Conservation (phyloP, 169 alveolate genomes). For the Perkinsus olseni region DNA sequence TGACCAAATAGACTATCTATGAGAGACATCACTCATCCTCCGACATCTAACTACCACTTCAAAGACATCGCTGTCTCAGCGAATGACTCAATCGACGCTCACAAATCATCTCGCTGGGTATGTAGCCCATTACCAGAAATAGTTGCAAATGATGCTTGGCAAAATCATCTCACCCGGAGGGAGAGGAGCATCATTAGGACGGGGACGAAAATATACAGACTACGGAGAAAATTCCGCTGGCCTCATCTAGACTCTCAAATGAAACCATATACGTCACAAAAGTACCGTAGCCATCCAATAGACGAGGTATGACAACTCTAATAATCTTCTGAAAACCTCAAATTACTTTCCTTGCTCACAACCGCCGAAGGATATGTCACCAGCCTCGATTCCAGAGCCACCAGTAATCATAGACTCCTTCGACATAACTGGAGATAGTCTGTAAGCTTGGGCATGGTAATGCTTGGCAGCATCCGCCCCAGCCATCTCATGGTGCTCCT, state of each 20-base stretch:
- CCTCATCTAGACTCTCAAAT: too few species aligned
- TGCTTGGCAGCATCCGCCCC: neutral
- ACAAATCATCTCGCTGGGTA: neutral
- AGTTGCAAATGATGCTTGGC: neutral
- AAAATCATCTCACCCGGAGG: neutral
- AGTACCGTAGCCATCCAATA: too few species aligned
- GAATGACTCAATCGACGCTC: too few species aligned
- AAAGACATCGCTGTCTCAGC: neutral
- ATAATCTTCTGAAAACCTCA: too few species aligned
- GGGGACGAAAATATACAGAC: neutral
- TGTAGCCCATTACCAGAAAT: neutral
- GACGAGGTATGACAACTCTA: neutral
- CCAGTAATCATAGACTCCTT: neutral
- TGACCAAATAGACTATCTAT: neutral
- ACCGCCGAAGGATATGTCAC: neutral
- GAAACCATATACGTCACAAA: too few species aligned
- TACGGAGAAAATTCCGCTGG: too few species aligned
- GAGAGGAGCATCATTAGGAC: neutral
- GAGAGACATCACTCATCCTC: neutral
- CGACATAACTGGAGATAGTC: neutral
- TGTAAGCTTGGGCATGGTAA: neutral
- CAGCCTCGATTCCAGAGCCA: neutral
- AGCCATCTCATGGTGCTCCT: neutral
- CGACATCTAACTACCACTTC: neutral
- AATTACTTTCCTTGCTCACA: too few species aligned